Evolutionary conservation across 345 rosid genomes (phyloP), one percentile per base, ranked within the genome.

Genomic region (Aurinia saxatilis): DNA sequence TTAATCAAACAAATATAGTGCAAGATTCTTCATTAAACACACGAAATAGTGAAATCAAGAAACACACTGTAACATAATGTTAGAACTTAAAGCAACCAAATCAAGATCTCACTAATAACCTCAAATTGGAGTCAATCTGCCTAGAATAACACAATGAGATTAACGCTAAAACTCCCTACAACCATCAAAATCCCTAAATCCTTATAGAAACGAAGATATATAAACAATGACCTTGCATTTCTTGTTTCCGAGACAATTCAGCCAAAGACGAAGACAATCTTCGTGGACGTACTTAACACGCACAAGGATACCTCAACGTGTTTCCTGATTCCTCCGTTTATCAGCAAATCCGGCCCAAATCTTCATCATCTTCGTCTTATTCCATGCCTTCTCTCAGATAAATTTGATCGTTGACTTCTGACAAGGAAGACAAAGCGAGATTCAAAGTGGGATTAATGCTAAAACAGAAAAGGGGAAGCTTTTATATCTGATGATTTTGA

Each of bases 231-330:
- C 68, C 73, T 69, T 63, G 56, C 73, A 69, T 19, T 53, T 31
- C 17, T 37, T 36, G 37, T 37, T 0, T 7, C 65, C 14, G 25
- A 68, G 41, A 0, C 16, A 67, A 36, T 60, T 38, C 33, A 61
- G 56, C 73, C 73, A 69, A 2, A 11, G 33, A 54, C 7, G 63
- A n/a, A 69, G 63, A 37, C 63, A 69, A 4, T 61, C 50, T 29
- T 61, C 27, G 40, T 54, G 63, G 1, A 69, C 73, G 8, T 10
- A 69, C 68, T 69, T 69, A 63, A 30, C 73, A 69, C 33, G 5
- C 2, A n/a, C 73, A 69, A 1, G 73, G 73, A 29, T 45, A 37
- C 16, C 68, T 23, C 4, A 69, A 31, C 2, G 68, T 68, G 7
- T 70, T 70, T 3, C 37, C 63, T 25, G 62, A 47, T 15, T 61